phyloP scores from a whole-genome alignment of 805 yeast species.

The Metschnikowia cerradonensis region DNA sequence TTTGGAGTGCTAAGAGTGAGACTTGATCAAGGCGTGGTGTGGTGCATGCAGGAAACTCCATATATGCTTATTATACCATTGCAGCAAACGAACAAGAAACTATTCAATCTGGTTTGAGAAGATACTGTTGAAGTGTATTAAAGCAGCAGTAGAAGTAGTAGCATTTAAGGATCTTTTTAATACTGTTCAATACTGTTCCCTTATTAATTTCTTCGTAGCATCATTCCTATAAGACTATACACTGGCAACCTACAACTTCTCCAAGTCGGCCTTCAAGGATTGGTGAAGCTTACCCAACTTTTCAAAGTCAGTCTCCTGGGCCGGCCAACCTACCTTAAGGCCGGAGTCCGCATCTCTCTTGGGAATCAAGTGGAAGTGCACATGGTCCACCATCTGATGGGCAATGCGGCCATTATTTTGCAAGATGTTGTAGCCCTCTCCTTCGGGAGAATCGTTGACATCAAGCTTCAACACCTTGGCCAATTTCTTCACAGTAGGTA shows the following conservation, averaged over 20 bases:
- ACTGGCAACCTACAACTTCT: conserved; percentile 13
- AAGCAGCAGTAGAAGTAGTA: no score
- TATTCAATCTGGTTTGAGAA: no score
- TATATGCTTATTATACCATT: no score
- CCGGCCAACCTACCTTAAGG: conserved; percentile 92
- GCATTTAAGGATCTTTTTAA: no score
- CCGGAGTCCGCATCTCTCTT: conserved; percentile 74
- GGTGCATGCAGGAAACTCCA: not conserved
- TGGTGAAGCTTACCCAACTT: conserved; percentile 66
- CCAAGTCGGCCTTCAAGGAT: conserved; percentile 38
- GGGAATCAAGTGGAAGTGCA: conserved; percentile 95
- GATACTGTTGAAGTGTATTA: no score
- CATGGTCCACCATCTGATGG: conserved; percentile 93
- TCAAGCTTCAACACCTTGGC: conserved; percentile 68
- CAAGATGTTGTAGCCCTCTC: conserved; percentile 78
- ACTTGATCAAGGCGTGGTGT: not conserved
- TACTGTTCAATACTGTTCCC: no score
- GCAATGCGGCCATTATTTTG: conserved; percentile 96
- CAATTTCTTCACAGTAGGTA: conserved; percentile 85
- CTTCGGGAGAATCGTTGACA: conserved; percentile 55
- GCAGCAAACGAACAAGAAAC: no score
- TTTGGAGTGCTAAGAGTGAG: not conserved
- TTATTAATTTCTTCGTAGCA: no score
- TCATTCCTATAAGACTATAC: not conserved
- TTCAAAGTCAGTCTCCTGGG: conserved; percentile 69